These are phyloP conservation scores for Cercospora sp. DNA, from an alignment of 2,329 filamentous ascomycete species.

Conservation along the genomic window DNA sequence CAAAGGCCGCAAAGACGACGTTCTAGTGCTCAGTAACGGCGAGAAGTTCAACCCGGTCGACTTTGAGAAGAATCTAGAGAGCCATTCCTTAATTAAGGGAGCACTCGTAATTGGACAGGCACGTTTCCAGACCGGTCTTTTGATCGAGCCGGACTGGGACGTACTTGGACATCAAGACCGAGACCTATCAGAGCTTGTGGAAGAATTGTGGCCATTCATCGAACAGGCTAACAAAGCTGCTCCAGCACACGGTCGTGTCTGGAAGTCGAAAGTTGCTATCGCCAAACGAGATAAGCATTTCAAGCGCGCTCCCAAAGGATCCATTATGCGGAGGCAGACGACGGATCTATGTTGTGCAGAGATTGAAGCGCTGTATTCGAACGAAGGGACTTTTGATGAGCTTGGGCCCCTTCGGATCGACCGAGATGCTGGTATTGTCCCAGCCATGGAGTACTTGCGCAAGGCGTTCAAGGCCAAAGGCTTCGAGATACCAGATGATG, in stretches of 20 bases:
- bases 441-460: slow-evolving; percentile 24
- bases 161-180: slow-evolving; percentile 19
- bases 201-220: slow-evolving; percentile 24
- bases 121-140: slow-evolving; percentile 36
- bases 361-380: slow-evolving; percentile 50
- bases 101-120: slow-evolving; percentile 39
- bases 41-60: slow-evolving; percentile 34
- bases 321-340: slow-evolving; percentile 22
- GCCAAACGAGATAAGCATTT: slow-evolving; percentile 51
- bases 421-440: slow-evolving; percentile 14
- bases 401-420: slow-evolving; percentile 11
- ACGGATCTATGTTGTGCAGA: slow-evolving; percentile 45
- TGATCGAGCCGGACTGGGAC: slow-evolving; percentile 36
- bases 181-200: slow-evolving; percentile 13
- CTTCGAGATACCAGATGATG: slow-evolving; percentile 19
- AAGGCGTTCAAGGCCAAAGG: slow-evolving; percentile 23
- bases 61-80: slow-evolving; percentile 29
- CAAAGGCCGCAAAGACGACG: slow-evolving; percentile 34
- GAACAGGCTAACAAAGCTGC: slow-evolving; percentile 20
- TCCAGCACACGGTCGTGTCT: slow-evolving; percentile 44
- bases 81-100: slow-evolving; percentile 34
- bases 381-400: slow-evolving; percentile 23
- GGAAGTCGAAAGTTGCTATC: slow-evolving; percentile 47
- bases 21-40: slow-evolving; percentile 35
- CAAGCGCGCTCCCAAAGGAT: slow-evolving; percentile 20